Evolutionary conservation across 176 grass and related monocot species (phyloP).

Genomic region (Oryza punctata): DNA sequence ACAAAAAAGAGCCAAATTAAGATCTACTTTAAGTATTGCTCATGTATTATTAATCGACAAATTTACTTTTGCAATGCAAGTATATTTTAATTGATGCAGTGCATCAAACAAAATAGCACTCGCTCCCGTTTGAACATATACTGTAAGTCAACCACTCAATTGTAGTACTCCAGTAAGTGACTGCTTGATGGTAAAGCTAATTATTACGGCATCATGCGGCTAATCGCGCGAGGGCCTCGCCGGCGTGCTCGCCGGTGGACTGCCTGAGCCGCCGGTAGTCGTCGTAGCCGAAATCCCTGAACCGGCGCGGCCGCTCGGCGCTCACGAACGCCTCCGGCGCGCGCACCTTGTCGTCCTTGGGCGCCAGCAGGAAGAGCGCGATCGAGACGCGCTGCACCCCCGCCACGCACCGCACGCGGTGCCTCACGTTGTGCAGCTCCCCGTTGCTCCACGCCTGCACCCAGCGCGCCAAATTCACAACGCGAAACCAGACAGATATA

Average conservation of each 20-base stretch:
- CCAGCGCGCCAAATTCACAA: background rate
- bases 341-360: conserved; percentile 49
- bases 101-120: too few relatives aligned
- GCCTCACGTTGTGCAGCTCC: conserved; percentile 52
- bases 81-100: too few relatives aligned
- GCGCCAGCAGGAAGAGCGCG: conserved; percentile 58
- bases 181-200: background rate
- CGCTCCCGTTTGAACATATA: too few relatives aligned
- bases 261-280: conserved; percentile 52
- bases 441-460: conserved; percentile 63
- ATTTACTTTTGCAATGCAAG: too few relatives aligned
- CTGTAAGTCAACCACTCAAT: too few relatives aligned
- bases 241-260: conserved; percentile 31
- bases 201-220: background rate
- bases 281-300: conserved; percentile 49
- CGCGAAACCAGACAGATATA: background rate
- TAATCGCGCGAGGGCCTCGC: conserved; percentile 42
- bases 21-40: too few relatives aligned
- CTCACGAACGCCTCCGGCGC: conserved; percentile 42
- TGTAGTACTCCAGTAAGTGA: too few relatives aligned
- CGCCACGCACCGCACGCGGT: conserved; percentile 60
- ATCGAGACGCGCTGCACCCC: conserved; percentile 45
- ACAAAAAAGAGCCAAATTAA: too few relatives aligned
- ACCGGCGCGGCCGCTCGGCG: conserved; percentile 37
- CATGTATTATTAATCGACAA: too few relatives aligned